A percentile compares a stretch with the other conserved stretches of the same genome.
phyloP scores from a whole-genome alignment of 768 basidiomycete genomes.

The Boletus reticuloceps region DNA sequence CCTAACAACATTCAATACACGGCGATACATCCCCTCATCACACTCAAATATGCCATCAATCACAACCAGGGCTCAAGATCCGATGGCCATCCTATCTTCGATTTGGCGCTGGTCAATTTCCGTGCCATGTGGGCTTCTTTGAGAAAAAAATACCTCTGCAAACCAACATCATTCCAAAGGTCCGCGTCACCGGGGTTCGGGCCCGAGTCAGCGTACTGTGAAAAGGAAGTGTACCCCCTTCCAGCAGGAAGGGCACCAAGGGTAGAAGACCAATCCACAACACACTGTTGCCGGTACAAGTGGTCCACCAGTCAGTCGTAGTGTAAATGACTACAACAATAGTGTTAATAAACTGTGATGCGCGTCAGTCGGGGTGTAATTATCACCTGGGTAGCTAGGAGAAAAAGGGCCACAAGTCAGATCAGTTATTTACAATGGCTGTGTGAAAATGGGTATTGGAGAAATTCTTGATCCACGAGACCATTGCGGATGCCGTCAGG shows the following conservation, averaged over 20 bases:
- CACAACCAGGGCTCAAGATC: neutral
- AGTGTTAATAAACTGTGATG: neutral
- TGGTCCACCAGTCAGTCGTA: conserved; percentile 65
- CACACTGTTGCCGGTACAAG: conserved; percentile 58
- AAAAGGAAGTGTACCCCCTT: conserved; percentile 54
- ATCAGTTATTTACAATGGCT: too few species aligned
- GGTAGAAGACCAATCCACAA: conserved; percentile 50
- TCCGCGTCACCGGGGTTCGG: too few species aligned
- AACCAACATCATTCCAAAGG: too few species aligned
- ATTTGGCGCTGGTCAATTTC: neutral
- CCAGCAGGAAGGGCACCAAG: conserved; percentile 59
- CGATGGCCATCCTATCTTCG: conserved; percentile 18
- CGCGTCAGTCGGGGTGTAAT: neutral
- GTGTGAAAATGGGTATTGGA: conserved; percentile 44
- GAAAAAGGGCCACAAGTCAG: too few species aligned
- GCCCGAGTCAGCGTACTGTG: conserved; percentile 58
- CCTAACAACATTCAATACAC: too few species aligned
- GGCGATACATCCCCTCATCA: too few species aligned
- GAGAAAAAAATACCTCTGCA: conserved; percentile 23
- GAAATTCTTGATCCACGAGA: conserved; percentile 60
- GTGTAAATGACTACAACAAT: conserved; percentile 53
- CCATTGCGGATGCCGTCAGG: conserved; percentile 51
- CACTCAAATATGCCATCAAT: neutral
- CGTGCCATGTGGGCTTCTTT: neutral
- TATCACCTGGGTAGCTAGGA: too few species aligned